Base-by-base conservation (phyloP, 805 yeast species). In the Kodamaea kaohsiungensis region DNA sequence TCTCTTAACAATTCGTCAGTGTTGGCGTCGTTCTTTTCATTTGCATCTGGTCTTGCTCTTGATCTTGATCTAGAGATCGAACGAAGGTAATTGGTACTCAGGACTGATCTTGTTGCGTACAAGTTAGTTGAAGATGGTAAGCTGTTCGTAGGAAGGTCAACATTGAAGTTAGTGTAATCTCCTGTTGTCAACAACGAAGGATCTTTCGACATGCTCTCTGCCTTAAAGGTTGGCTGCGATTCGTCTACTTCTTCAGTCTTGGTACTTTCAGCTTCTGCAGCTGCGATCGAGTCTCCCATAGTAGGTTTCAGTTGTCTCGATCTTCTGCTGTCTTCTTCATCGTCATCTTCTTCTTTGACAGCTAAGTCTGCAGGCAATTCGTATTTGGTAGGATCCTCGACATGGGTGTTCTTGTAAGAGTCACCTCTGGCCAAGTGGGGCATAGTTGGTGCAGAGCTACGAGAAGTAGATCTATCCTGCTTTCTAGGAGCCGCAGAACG, bases 391-490 rank as follows among this genome's bases (percentile, higher is more conserved):
- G 79, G 82, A 49, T 77, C 77, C 47, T 77, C 80, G 13, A 69
- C 68, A 48, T 77, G 74, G 9, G 84, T 82, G 61, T 81, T 80
- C 61, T 86, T 88, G 65, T 87, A 87, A 1, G 91, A 84, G 58
- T 87, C 92, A 38, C 93, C 95, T 56, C 88, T 77, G 1, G 93
- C 92, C 61, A 88, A 74, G 68, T 87, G 89, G 1, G 91, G 91
- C 53, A 65, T 59, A 3, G 61, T 57, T 2, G 62, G 39, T 7
- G 67, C 55, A 19, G 59, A 43, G 10, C 75, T 65, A 39, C 71
- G 58, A 1, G 68, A 61, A 10, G 70, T 57, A 3, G 68, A 59
- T 8, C 69, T 57, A 7, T 50, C 53, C 27, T 50, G 54, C 25
- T 55, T 38, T 2, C 64, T 49, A 7, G 66, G 60, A 7, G 52